Percentiles rank a stretch among this genome's conserved stretches.
Evolutionary conservation across 768 basidiomycete genomes (phyloP).

Genomic region (Lactarius trivialis): DNA sequence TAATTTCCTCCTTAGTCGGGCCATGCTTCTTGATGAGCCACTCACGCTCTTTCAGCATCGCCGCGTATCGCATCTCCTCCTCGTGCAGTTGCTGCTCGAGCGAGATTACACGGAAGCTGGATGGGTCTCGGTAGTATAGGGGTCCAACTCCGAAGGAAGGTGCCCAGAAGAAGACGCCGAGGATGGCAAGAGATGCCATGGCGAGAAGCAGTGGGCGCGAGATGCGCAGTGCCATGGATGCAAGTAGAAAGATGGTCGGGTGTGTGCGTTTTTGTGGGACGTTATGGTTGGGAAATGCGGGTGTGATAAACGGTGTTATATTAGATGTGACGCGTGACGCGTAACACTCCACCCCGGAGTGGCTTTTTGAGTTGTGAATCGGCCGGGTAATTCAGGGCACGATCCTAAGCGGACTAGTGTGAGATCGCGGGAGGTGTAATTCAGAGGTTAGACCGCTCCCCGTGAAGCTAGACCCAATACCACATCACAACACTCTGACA

Average conservation of each 20-base stretch:
- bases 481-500: too few species aligned
- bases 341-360: too few species aligned
- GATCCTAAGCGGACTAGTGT: too few species aligned
- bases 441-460: too few species aligned
- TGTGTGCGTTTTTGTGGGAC: neutral
- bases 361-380: too few species aligned
- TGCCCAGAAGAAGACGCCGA: slow-evolving; percentile 8
- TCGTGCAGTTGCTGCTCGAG: neutral
- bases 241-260: neutral
- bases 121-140: neutral
- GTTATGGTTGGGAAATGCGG: neutral
- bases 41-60: neutral
- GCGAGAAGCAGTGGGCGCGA: neutral
- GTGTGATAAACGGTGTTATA: neutral
- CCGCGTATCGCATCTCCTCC: slow-evolving; percentile 3
- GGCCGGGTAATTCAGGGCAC: too few species aligned
- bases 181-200: neutral
- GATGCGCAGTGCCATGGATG: slow-evolving; percentile 8
- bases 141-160: neutral
- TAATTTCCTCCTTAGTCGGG: slow-evolving; percentile 1
- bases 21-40: slow-evolving; percentile 4
- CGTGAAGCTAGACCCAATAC: too few species aligned
- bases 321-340: too few species aligned
- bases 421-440: too few species aligned
- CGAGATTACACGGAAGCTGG: neutral